Evolutionary conservation across 768 basidiomycete species (phyloP).

Genomic region (Mycena polygramma): DNA sequence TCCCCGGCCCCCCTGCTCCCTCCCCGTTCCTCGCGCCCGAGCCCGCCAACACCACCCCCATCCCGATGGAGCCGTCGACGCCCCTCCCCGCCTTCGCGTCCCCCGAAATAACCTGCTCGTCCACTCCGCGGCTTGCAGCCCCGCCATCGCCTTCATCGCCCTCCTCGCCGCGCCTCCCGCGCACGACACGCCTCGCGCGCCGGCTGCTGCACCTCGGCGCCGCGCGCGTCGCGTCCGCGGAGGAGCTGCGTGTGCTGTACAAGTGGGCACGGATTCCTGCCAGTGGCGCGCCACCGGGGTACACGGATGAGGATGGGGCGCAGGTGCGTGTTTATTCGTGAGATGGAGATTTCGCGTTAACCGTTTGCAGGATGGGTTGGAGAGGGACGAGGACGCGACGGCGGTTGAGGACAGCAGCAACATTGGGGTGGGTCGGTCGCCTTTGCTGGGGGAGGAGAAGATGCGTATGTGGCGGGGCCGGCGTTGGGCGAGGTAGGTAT

Average conservation of each 20-base stretch:
- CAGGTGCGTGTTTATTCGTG: no score
- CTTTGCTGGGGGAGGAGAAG: background rate
- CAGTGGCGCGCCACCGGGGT: no score
- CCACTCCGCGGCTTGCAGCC: slow-evolving; percentile 3
- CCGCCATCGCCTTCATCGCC: background rate
- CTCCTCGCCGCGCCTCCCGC: background rate
- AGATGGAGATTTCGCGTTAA: no score
- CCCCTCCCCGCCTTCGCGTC: slow-evolving; percentile 22
- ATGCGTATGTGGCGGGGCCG: slow-evolving; percentile 7
- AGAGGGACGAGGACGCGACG: no score
- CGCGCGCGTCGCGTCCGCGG: slow-evolving; percentile 16
- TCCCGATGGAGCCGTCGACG: no score
- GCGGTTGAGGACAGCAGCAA: no score
- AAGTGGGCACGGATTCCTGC: slow-evolving; percentile 20
- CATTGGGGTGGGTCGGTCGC: no score
- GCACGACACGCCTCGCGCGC: slow-evolving; percentile 20
- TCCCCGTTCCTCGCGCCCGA: no score
- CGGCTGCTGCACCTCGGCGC: slow-evolving; percentile 19
- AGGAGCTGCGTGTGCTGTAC: slow-evolving; percentile 21
- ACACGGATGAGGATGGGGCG: no score
- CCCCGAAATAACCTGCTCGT: slow-evolving; percentile 10
- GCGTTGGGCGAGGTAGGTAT: background rate
- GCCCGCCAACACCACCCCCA: no score
- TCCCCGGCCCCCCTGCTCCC: no score
- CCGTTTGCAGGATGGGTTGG: no score